Percentiles rank a stretch among this genome's conserved stretches.
These are phyloP conservation scores for Bipolaris victoriae DNA, from an alignment of 2,329 filamentous ascomycete genomes.

Conservation along the genomic window DNA sequence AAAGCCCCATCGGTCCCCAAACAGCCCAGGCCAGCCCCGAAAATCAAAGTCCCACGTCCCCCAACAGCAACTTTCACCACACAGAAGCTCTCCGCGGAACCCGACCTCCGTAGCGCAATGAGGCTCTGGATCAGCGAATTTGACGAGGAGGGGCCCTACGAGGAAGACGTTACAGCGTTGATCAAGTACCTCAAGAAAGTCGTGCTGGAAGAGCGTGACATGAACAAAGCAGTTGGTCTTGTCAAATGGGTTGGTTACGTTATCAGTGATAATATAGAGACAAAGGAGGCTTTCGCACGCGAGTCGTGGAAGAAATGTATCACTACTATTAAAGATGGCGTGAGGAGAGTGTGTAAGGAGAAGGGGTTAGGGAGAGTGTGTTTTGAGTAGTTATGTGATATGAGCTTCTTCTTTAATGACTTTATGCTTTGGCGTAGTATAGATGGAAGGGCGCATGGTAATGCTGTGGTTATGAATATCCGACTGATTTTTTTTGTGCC, in stretches of 20 bases:
- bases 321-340: constrained; percentile 4
- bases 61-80: constrained; percentile 67
- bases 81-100: constrained; percentile 59
- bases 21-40: constrained; percentile 29
- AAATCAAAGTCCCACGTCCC: constrained; percentile 56
- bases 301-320: constrained; percentile 2
- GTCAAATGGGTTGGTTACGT: constrained; percentile 67
- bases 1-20: constrained; percentile 11
- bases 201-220: constrained; percentile 75
- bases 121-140: constrained; percentile 79
- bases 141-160: constrained; percentile 74
- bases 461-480: neutral
- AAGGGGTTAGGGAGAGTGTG: constrained; percentile 11
- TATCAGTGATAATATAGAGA: constrained; percentile 30
- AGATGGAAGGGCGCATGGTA: neutral
- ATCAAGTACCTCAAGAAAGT: constrained; percentile 75
- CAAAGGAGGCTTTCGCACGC: neutral
- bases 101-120: constrained; percentile 76
- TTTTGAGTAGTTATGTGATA: constrained; percentile 12
- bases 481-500: too few species aligned
- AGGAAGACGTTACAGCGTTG: constrained; percentile 76
- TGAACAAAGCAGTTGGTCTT: constrained; percentile 74
- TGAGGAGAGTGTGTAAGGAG: constrained; percentile 3
- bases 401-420: neutral
- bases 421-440: neutral